phyloP scores from a whole-genome alignment of 495 filamentous ascomycete genomes.

The Parathielavia hyrcaniae region DNA sequence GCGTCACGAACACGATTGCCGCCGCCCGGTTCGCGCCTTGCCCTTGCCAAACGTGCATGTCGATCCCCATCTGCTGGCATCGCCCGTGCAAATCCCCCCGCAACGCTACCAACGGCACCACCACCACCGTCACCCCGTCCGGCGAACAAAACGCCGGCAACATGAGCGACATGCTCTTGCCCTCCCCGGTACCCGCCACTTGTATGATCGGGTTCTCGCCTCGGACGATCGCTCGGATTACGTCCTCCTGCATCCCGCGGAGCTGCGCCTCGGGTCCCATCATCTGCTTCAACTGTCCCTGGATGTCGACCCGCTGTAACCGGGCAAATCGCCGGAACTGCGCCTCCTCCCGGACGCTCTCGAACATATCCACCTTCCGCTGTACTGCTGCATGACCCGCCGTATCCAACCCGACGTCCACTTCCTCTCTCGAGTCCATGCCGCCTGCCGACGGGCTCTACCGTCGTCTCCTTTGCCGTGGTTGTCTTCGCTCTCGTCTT shows the following conservation, averaged over 20 bases:
- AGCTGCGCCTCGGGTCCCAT: too few species aligned
- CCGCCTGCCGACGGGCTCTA: too few species aligned
- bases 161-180: constrained; percentile 3
- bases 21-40: not conserved
- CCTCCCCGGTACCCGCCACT: not conserved
- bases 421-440: not conserved
- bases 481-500: too few species aligned
- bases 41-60: not conserved
- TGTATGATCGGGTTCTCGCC: not conserved
- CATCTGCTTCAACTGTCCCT: not conserved
- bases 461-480: too few species aligned
- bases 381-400: not conserved
- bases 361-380: not conserved
- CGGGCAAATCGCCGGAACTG: too few species aligned
- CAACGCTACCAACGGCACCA: constrained; percentile 2
- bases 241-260: too few species aligned
- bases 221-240: not conserved
- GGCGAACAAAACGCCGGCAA: not conserved
- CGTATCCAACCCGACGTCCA: not conserved
- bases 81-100: not conserved
- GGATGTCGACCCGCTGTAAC: too few species aligned
- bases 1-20: not conserved
- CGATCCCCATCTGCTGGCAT: not conserved
- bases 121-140: not conserved
- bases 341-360: too few species aligned